A percentile compares a stretch with the other conserved stretches of the same genome.
phyloP scores from a whole-genome alignment of 1,139 yeast species.

The Saccharomyces hybrid region DNA sequence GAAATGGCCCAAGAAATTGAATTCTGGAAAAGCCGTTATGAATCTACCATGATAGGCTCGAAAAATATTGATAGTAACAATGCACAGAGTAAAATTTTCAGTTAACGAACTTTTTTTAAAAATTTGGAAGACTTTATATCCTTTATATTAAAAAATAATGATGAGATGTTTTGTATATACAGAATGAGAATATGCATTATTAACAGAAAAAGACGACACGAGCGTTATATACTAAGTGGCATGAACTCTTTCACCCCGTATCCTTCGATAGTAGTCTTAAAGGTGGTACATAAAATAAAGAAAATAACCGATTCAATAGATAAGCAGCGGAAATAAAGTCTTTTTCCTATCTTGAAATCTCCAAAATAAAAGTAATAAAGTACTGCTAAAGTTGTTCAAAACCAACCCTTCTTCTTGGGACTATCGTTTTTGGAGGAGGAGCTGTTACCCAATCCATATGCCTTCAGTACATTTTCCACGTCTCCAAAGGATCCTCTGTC shows the following conservation, averaged over 20 bases:
- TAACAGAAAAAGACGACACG: background rate
- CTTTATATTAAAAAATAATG: background rate
- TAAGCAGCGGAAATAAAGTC: background rate
- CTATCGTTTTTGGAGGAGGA: background rate
- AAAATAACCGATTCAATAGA: background rate
- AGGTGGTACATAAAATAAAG: background rate
- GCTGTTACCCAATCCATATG: constrained; percentile 68
- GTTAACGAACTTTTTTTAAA: constrained; percentile 11
- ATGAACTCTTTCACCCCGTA: background rate
- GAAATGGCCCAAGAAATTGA: constrained; percentile 57
- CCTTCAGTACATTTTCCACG: constrained; percentile 53
- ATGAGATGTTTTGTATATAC: background rate
- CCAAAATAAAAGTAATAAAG: background rate
- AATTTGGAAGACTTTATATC: constrained; percentile 4
- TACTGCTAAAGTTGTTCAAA: background rate
- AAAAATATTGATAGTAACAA: constrained; percentile 9
- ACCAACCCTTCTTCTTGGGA: background rate
- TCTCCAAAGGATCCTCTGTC: constrained; percentile 81
- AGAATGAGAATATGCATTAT: background rate
- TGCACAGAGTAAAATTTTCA: constrained; percentile 18
- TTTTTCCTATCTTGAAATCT: background rate
- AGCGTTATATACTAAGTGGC: background rate
- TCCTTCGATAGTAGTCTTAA: background rate
- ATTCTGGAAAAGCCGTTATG: constrained; percentile 49
- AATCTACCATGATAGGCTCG: constrained; percentile 16